Conservation (phyloP, 1,284 basidiomycete genomes). For the Cystobasidium sp. region DNA sequence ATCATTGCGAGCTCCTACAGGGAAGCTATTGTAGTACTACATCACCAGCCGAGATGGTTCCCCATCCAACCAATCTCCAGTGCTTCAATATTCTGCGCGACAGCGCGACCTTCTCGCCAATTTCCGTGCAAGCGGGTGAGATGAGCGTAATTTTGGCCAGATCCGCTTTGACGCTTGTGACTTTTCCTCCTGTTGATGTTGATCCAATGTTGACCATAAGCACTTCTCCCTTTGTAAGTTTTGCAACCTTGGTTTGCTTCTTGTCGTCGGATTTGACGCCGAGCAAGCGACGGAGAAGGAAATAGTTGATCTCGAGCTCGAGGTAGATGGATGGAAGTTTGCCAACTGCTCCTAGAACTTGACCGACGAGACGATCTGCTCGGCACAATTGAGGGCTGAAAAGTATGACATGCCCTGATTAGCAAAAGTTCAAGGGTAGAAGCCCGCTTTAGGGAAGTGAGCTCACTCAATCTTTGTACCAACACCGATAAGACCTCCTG, state of each 20-base stretch:
- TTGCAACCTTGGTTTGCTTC: conserved; percentile 93
- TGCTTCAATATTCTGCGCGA: conserved; percentile 95
- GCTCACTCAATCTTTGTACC: conserved; percentile 65
- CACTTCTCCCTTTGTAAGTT: conserved; percentile 90
- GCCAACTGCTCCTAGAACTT: conserved; percentile 91
- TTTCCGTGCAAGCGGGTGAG: conserved; percentile 88
- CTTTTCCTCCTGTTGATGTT: conserved; percentile 89
- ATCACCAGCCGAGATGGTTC: conserved; percentile 27
- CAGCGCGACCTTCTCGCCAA: conserved; percentile 92
- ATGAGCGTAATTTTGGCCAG: conserved; percentile 72
- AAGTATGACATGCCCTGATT: not conserved
- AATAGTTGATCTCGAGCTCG: conserved; percentile 86
- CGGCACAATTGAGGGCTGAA: conserved; percentile 82
- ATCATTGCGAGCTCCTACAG: not conserved
- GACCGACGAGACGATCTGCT: conserved; percentile 94
- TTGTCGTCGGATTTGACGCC: conserved; percentile 98
- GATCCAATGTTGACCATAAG: conserved; percentile 64
- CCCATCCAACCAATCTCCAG: conserved; percentile 69
- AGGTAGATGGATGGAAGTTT: conserved; percentile 92
- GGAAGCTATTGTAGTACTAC: not conserved
- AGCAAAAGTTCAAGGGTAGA: not conserved
- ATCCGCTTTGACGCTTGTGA: conserved; percentile 87
- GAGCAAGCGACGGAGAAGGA: conserved; percentile 90
- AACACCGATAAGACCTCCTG: conserved; percentile 96
- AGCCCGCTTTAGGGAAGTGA: not conserved